Percentiles rank a stretch among this genome's conserved stretches.
Conservation (phyloP, 2,329 filamentous ascomycete genomes). For the Trichoderma arundinaceum region DNA sequence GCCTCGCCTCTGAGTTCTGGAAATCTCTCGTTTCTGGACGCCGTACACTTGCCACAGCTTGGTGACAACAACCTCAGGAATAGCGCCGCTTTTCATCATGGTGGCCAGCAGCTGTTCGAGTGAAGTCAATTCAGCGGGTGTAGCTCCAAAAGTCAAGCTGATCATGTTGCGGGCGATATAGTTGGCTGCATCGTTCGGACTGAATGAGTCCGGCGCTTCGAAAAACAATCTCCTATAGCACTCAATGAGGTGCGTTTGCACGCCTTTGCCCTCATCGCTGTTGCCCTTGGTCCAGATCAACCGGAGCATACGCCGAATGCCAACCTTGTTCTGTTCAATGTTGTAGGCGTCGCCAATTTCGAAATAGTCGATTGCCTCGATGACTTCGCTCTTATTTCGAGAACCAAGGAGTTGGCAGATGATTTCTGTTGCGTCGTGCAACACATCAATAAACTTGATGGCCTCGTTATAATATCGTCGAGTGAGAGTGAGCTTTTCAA, state of each 20-base stretch:
- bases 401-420: slow-evolving; percentile 90
- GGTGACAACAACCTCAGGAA: slow-evolving; percentile 82
- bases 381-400: slow-evolving; percentile 97
- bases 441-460: slow-evolving; percentile 87
- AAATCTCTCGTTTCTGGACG: slow-evolving; percentile 91
- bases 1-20: slow-evolving; percentile 84
- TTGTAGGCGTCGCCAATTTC: slow-evolving; percentile 95
- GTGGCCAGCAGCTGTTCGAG: slow-evolving; percentile 92
- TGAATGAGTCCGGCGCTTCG: slow-evolving; percentile 88
- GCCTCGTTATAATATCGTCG: slow-evolving; percentile 93
- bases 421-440: slow-evolving; percentile 79
- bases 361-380: slow-evolving; percentile 99
- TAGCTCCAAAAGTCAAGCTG: slow-evolving; percentile 93
- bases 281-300: slow-evolving; percentile 99
- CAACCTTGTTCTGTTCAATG: slow-evolving; percentile 87
- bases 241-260: slow-evolving; percentile 95
- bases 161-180: slow-evolving; percentile 99
- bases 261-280: slow-evolving; percentile 97
- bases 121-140: slow-evolving; percentile 91
- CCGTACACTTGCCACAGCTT: slow-evolving; percentile 99
- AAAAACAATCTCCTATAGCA: slow-evolving; percentile 97
- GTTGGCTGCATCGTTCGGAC: slow-evolving; percentile 86
- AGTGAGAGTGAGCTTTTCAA: slow-evolving; percentile 85
- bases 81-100: slow-evolving; percentile 93
- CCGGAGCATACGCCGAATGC: slow-evolving; percentile 93